Evolutionary conservation across 2,329 filamentous ascomycete genomes (phyloP).

Genomic region (Tolypocladium album): DNA sequence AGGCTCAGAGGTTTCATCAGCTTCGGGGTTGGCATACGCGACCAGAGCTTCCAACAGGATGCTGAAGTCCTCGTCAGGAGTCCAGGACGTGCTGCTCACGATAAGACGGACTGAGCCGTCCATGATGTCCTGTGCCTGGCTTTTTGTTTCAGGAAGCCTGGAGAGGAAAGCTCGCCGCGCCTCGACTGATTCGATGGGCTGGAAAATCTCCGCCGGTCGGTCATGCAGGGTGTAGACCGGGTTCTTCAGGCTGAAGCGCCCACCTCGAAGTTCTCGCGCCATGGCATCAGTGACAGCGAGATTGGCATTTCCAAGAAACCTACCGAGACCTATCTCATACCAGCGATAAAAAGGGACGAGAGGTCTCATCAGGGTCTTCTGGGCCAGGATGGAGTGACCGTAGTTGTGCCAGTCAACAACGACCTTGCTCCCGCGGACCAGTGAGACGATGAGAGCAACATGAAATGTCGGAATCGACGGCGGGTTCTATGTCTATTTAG

Average conservation of each 20-base stretch:
- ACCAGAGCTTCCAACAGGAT: slow-evolving; percentile 76
- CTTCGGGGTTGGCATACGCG: slow-evolving; percentile 47
- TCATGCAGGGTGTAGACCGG: slow-evolving; percentile 72
- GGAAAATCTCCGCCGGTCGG: slow-evolving; percentile 73
- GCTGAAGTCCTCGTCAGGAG: slow-evolving; percentile 88
- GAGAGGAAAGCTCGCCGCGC: slow-evolving; percentile 50
- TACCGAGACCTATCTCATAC: slow-evolving; percentile 68
- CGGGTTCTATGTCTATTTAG: slow-evolving; percentile 56
- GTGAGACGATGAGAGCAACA: slow-evolving; percentile 61
- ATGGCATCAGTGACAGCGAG: slow-evolving; percentile 88
- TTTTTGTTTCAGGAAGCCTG: slow-evolving; percentile 52
- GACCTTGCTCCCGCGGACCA: slow-evolving; percentile 68
- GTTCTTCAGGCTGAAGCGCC: slow-evolving; percentile 53
- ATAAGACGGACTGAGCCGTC: slow-evolving; percentile 54
- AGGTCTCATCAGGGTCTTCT: slow-evolving; percentile 51
- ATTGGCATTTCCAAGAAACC: slow-evolving; percentile 57
- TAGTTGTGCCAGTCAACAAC: slow-evolving; percentile 99
- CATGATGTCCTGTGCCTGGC: slow-evolving; percentile 47
- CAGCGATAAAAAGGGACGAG: slow-evolving; percentile 66
- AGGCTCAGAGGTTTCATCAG: slow-evolving; percentile 26
- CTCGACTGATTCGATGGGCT: slow-evolving; percentile 44
- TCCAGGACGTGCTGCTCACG: slow-evolving; percentile 95
- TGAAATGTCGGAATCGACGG: slow-evolving; percentile 87
- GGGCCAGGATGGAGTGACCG: slow-evolving; percentile 81
- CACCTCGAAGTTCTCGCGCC: slow-evolving; percentile 55